phyloP scores from a whole-genome alignment of 2,329 filamentous ascomycete genomes.

The Mariannaea elegans region DNA sequence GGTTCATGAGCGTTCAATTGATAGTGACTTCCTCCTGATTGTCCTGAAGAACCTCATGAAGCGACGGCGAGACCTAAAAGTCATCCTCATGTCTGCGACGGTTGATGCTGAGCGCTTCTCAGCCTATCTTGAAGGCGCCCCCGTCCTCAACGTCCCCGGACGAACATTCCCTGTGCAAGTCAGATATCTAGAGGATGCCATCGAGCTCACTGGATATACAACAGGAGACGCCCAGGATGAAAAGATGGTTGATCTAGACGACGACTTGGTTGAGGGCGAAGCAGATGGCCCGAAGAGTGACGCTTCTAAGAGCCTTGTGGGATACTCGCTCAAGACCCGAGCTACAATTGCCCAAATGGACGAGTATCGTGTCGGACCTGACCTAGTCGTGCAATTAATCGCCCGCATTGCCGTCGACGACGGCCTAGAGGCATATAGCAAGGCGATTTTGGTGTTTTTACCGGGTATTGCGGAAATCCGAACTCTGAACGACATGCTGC shows the following conservation, averaged over 20 bases:
- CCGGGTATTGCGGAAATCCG: conserved; percentile 95
- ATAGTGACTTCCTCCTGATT: conserved; percentile 95
- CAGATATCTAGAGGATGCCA: conserved; percentile 89
- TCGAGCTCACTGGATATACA: conserved; percentile 84
- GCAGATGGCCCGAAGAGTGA: conserved; percentile 63
- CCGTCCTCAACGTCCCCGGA: conserved; percentile 89
- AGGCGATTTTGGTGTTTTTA: conserved; percentile 92
- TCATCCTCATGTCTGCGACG: conserved; percentile 97
- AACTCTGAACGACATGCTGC: conserved; percentile 84
- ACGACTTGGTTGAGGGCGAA: conserved; percentile 63
- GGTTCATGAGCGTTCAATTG: conserved; percentile 94
- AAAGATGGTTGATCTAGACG: conserved; percentile 69
- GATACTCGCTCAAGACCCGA: conserved; percentile 80
- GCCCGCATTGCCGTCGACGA: conserved; percentile 76
- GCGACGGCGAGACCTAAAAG: conserved; percentile 83
- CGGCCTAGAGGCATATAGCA: conserved; percentile 77
- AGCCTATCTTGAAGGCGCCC: conserved; percentile 83
- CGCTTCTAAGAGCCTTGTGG: conserved; percentile 70
- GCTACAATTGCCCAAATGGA: conserved; percentile 81
- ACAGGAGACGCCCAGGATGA: conserved; percentile 55
- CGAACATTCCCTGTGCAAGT: conserved; percentile 93
- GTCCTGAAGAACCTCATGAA: conserved; percentile 85
- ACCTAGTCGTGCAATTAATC: conserved; percentile 83
- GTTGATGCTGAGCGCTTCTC: conserved; percentile 94
- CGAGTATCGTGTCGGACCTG: conserved; percentile 91